phyloP scores from a whole-genome alignment of 768 basidiomycete genomes.

The Lactarius akahatsu region DNA sequence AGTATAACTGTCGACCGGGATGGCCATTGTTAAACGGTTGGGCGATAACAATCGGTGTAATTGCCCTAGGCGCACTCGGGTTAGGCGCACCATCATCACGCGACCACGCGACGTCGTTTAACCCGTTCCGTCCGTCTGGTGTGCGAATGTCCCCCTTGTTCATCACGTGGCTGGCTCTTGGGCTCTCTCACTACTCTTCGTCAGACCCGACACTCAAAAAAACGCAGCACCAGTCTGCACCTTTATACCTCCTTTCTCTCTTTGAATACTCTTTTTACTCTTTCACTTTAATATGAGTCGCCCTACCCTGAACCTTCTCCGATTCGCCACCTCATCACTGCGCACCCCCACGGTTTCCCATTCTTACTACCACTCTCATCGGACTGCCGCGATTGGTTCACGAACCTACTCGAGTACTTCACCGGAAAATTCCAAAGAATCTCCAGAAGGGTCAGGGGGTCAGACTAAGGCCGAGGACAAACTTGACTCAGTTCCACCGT shows the following conservation, averaged over 20 bases:
- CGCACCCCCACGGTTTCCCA: conserved; percentile 50
- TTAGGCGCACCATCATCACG: conserved; percentile 15
- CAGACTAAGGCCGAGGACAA: conserved; percentile 34
- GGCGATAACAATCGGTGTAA: conserved; percentile 20
- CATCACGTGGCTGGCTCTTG: not conserved
- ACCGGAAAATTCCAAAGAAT: conserved; percentile 35
- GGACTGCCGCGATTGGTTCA: conserved; percentile 31
- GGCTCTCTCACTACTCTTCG: not conserved
- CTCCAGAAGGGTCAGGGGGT: conserved; percentile 33
- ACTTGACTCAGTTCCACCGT: conserved; percentile 23
- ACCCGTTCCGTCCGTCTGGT: not conserved
- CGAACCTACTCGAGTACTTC: conserved; percentile 65
- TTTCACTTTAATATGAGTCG: conserved; percentile 47
- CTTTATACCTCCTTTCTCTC: conserved; percentile 12
- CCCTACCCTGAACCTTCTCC: conserved; percentile 51
- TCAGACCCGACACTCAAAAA: conserved; percentile 4
- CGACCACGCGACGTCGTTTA: not conserved
- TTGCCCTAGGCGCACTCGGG: not conserved
- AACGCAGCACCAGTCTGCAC: conserved; percentile 7
- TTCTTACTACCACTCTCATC: conserved; percentile 32
- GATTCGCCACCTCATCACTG: conserved; percentile 58
- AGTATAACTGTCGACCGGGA: conserved; percentile 32
- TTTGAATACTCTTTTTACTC: conserved; percentile 19
- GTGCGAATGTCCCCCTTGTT: too few relatives aligned
- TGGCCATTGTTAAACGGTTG: conserved; percentile 31